These are phyloP conservation scores for Yamadazyma sp. DNA, from an alignment of 1,139 yeast genomes.

Conservation along the genomic window DNA sequence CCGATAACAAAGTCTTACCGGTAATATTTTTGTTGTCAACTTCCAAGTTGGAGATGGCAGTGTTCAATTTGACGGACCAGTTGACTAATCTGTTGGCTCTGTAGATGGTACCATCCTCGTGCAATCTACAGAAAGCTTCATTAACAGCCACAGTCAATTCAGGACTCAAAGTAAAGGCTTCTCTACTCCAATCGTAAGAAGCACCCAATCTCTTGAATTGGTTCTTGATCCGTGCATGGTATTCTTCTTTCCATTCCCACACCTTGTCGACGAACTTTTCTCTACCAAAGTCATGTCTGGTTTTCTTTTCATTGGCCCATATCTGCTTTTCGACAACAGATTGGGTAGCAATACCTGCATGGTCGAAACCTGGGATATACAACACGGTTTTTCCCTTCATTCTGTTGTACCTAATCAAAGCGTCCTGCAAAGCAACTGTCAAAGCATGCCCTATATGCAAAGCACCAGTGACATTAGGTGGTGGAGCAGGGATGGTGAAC, in stretches of 20 bases:
- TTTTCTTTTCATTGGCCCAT: constrained; percentile 83
- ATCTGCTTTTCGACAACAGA: constrained; percentile 96
- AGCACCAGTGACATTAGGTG: constrained; percentile 99
- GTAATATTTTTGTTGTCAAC: constrained; percentile 89
- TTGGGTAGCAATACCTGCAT: constrained; percentile 98
- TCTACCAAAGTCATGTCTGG: constrained; percentile 95
- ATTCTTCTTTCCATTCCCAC: constrained; percentile 98
- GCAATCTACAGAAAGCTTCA: constrained; percentile 88
- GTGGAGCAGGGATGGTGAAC: constrained; percentile 95
- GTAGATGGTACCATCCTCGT: constrained; percentile 93
- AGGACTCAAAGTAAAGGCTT: constrained; percentile 89
- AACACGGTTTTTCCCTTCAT: constrained; percentile 96
- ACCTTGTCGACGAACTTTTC: constrained; percentile 84
- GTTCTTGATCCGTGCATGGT: constrained; percentile 78
- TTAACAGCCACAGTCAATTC: constrained; percentile 75
- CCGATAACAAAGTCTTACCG: constrained; percentile 76
- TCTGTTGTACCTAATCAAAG: constrained; percentile 90
- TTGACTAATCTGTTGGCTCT: constrained; percentile 92
- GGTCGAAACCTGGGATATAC: constrained; percentile 96
- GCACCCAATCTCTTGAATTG: constrained; percentile 92
- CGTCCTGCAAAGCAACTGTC: constrained; percentile 92
- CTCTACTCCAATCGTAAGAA: constrained; percentile 93
- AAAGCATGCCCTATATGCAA: constrained; percentile 98
- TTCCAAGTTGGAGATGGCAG: constrained; percentile 94
- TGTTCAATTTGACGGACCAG: constrained; percentile 94